phyloP scores from a whole-genome alignment of 2,329 filamentous ascomycete species.

The Verticillium albo-atrum region DNA sequence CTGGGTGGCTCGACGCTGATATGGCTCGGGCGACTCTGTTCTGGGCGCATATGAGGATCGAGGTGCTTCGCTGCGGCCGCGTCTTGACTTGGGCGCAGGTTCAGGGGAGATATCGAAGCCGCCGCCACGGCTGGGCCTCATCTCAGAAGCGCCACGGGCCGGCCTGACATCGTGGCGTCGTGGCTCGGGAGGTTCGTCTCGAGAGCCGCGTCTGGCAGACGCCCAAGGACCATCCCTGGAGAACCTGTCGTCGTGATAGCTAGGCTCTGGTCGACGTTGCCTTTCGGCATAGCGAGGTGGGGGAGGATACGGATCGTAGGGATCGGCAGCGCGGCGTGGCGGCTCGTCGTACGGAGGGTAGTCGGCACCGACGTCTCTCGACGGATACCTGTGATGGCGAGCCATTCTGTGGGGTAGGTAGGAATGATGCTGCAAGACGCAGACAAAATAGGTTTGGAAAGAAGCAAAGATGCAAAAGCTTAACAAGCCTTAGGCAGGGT shows the following conservation, averaged over 20 bases:
- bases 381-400: not conserved
- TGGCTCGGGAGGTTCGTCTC: not conserved
- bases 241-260: conserved; percentile 1
- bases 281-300: not conserved
- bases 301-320: not conserved
- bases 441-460: no score
- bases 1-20: not conserved
- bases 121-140: not conserved
- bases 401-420: not conserved
- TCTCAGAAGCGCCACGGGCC: not conserved
- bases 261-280: not conserved
- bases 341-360: conserved; percentile 2
- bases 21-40: not conserved
- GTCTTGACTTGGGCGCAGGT: not conserved
- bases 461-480: not conserved
- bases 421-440: not conserved
- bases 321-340: not conserved
- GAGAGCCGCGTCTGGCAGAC: not conserved
- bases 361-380: not conserved
- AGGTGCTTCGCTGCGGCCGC: conserved; percentile 1
- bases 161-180: not conserved
- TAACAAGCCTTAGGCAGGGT: not conserved
- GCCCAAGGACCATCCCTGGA: not conserved
- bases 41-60: not conserved
- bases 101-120: not conserved